These are phyloP conservation scores for Auricularia cornea DNA, from an alignment of 768 basidiomycete genomes.

Conservation along the genomic window DNA sequence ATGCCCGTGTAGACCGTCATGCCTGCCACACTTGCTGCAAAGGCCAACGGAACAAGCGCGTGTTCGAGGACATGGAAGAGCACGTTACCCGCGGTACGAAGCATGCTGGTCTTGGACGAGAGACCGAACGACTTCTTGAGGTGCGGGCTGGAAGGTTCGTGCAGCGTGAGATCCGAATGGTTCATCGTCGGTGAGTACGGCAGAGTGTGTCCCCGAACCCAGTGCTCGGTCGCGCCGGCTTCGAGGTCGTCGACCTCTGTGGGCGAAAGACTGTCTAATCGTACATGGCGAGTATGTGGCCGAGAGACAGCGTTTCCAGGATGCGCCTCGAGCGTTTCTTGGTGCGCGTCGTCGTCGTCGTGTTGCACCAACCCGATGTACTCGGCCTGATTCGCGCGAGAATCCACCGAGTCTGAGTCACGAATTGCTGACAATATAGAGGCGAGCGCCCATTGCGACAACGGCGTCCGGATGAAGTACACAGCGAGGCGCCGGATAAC, in stretches of 20 bases:
- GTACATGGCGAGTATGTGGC: not conserved
- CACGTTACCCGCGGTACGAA: constrained; percentile 22
- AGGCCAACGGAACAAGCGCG: constrained; percentile 60
- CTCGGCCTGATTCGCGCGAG: not conserved
- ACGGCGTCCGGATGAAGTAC: not conserved
- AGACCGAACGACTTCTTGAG: constrained; percentile 30
- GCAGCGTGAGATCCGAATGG: not conserved
- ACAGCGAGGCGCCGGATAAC: not conserved
- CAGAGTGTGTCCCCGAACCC: not conserved
- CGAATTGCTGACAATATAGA: not conserved
- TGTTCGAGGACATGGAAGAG: constrained; percentile 51
- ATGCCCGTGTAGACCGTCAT: constrained; percentile 80
- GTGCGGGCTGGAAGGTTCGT: not conserved
- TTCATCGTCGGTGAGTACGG: not conserved
- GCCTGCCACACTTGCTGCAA: constrained; percentile 57
- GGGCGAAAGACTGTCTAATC: not conserved
- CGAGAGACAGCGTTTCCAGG: not conserved
- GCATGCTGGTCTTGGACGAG: not conserved
- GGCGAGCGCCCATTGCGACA: not conserved
- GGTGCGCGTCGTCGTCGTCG: constrained; percentile 6
- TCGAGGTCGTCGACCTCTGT: not conserved
- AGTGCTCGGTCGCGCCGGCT: not conserved
- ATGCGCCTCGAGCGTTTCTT: not conserved
- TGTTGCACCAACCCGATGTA: not conserved
- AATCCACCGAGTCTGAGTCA: not conserved